phyloP scores from a whole-genome alignment of 257 asterid genomes.

The Gentiana dahurica region DNA sequence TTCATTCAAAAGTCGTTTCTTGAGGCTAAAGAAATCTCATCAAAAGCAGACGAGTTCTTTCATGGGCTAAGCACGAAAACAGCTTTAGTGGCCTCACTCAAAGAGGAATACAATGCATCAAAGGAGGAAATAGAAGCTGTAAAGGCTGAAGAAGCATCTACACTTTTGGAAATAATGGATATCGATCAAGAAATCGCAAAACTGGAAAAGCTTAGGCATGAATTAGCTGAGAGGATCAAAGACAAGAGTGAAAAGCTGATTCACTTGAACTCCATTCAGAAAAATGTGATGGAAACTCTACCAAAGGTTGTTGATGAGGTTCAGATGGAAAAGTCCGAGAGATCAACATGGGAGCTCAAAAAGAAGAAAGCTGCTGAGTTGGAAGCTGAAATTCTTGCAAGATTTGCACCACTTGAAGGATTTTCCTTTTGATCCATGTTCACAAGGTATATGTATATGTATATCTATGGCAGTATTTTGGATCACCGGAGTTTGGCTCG shows the following conservation, averaged over 20 bases:
- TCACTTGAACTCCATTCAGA: constrained; percentile 13
- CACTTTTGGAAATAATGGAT: constrained; percentile 14
- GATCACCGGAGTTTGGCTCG: too few species aligned
- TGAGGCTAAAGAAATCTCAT: constrained; percentile 13
- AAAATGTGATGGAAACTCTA: constrained; percentile 13
- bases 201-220: constrained; percentile 16
- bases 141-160: constrained; percentile 23
- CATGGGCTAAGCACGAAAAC: constrained; percentile 21
- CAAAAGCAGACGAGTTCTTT: constrained; percentile 22
- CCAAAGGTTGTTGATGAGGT: constrained; percentile 27
- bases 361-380: constrained; percentile 18
- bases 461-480: too few species aligned
- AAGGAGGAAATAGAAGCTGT: constrained; percentile 24
- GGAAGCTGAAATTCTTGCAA: constrained; percentile 19
- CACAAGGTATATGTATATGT: too few species aligned
- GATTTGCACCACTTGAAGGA: constrained; percentile 29
- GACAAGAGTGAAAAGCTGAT: constrained; percentile 17
- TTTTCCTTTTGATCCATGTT: constrained; percentile 16
- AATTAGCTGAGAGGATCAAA: constrained; percentile 13
- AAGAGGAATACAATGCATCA: constrained; percentile 17
- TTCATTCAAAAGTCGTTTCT: constrained; percentile 9
- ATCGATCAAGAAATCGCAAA: constrained; percentile 24
- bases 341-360: constrained; percentile 26
- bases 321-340: constrained; percentile 23
- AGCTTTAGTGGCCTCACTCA: constrained; percentile 13